Evolutionary conservation across 2,329 filamentous ascomycete genomes (phyloP).

Genomic region (Apiospora kogelbergensis): DNA sequence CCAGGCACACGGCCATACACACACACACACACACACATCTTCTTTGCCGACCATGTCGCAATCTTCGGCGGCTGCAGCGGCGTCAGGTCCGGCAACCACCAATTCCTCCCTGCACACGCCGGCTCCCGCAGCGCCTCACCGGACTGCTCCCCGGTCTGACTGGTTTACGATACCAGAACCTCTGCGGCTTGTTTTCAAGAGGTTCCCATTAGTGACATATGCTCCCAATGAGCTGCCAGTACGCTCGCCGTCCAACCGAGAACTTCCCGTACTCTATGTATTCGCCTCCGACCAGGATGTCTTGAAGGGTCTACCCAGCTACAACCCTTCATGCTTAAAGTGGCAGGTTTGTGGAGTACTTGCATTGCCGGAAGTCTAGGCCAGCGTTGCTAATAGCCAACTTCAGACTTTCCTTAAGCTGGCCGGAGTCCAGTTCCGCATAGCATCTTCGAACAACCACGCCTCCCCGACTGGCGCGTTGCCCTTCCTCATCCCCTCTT

Average conservation of each 20-base stretch:
- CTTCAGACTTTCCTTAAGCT: slow-evolving; percentile 79
- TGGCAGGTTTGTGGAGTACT: slow-evolving; percentile 74
- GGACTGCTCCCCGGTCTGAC: slow-evolving; percentile 25
- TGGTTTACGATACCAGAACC: slow-evolving; percentile 68
- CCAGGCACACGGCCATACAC: neutral
- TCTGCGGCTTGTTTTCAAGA: slow-evolving; percentile 80
- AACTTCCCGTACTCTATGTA: slow-evolving; percentile 66
- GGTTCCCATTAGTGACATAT: slow-evolving; percentile 77
- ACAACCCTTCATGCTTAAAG: slow-evolving; percentile 90
- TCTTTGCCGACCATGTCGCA: neutral
- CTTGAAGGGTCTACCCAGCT: slow-evolving; percentile 65
- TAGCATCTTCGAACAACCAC: slow-evolving; percentile 82
- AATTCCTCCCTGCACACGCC: slow-evolving; percentile 12
- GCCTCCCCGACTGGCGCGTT: slow-evolving; percentile 86
- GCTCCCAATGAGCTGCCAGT: slow-evolving; percentile 68
- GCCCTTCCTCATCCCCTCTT: slow-evolving; percentile 74
- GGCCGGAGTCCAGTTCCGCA: slow-evolving; percentile 64
- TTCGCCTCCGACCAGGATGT: slow-evolving; percentile 71
- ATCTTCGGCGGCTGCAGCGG: neutral
- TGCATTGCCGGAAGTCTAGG: neutral
- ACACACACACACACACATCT: neutral
- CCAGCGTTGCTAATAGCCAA: neutral
- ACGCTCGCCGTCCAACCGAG: slow-evolving; percentile 42
- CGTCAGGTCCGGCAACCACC: slow-evolving; percentile 12
- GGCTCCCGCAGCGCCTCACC: slow-evolving; percentile 17